Conservation (phyloP, 768 basidiomycete genomes). For the Russula sp. region DNA sequence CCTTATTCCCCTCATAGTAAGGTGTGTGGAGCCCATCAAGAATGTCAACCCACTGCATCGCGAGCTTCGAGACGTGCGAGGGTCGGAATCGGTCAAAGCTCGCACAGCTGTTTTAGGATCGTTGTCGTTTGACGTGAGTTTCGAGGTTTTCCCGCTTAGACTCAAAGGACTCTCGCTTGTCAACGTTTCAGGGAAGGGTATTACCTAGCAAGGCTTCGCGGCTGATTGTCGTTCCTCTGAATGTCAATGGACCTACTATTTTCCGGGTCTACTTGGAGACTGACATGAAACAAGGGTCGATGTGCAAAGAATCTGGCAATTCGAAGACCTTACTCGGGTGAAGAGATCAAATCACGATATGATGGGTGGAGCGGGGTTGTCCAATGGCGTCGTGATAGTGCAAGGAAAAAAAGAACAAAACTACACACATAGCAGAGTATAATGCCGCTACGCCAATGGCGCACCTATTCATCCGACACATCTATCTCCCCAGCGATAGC, state of each 20-base stretch:
- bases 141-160: no score
- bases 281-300: no score
- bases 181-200: no score
- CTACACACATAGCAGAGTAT: slow-evolving; percentile 1
- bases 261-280: no score
- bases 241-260: no score
- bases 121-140: no score
- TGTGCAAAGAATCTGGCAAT: no score
- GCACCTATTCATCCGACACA: slow-evolving; percentile 72
- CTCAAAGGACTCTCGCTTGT: no score
- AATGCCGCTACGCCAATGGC: neutral
- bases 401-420: slow-evolving; percentile 12
- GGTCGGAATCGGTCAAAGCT: neutral
- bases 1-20: neutral
- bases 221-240: no score
- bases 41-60: neutral
- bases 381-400: slow-evolving; percentile 14
- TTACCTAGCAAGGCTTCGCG: no score
- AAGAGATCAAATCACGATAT: neutral
- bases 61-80: neutral
- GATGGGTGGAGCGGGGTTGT: neutral
- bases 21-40: neutral
- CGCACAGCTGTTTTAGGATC: neutral
- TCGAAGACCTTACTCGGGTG: neutral
- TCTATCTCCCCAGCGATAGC: slow-evolving; percentile 79